Evolutionary conservation across 768 basidiomycete species (phyloP).

Genomic region (Tulasnella calospora): DNA sequence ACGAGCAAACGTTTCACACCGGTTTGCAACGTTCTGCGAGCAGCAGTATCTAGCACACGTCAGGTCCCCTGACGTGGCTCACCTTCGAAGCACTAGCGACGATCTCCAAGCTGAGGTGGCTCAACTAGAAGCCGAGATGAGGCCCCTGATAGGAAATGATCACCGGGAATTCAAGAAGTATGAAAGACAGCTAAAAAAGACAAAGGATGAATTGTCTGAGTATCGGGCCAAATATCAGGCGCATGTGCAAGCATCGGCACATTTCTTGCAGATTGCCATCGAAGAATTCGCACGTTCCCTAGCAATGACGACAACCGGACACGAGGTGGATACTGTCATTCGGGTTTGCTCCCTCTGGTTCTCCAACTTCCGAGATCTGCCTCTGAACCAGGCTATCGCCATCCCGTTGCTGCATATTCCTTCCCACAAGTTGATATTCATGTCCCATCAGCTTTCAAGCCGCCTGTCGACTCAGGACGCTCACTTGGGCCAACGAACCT

Average conservation of each 20-base stretch:
- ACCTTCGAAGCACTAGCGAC: slow-evolving; percentile 65
- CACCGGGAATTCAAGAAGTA: neutral
- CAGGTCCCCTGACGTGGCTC: slow-evolving; percentile 62
- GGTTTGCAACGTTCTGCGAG: slow-evolving; percentile 87
- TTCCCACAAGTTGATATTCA: slow-evolving; percentile 82
- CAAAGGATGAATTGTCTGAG: slow-evolving; percentile 38
- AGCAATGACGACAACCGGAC: slow-evolving; percentile 60
- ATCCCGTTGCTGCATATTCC: slow-evolving; percentile 57
- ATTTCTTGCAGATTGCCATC: slow-evolving; percentile 69
- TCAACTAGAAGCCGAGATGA: slow-evolving; percentile 43
- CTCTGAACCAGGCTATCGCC: slow-evolving; percentile 44
- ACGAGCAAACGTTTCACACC: slow-evolving; percentile 51
- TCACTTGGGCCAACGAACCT: slow-evolving; percentile 46
- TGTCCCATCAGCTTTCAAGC: slow-evolving; percentile 92
- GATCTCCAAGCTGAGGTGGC: slow-evolving; percentile 69
- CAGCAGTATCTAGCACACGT: slow-evolving; percentile 69
- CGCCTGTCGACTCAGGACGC: slow-evolving; percentile 54
- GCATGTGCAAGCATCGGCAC: slow-evolving; percentile 41
- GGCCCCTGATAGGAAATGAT: neutral
- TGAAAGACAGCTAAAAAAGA: slow-evolving; percentile 16
- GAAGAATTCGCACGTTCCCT: slow-evolving; percentile 82
- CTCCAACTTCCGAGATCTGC: slow-evolving; percentile 61
- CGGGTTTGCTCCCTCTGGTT: slow-evolving; percentile 91
- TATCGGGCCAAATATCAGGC: slow-evolving; percentile 34
- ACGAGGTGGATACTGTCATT: slow-evolving; percentile 65